Evolutionary conservation across 2,329 filamentous ascomycete genomes (phyloP).

Genomic region (Fonsecaea pedrosoi): DNA sequence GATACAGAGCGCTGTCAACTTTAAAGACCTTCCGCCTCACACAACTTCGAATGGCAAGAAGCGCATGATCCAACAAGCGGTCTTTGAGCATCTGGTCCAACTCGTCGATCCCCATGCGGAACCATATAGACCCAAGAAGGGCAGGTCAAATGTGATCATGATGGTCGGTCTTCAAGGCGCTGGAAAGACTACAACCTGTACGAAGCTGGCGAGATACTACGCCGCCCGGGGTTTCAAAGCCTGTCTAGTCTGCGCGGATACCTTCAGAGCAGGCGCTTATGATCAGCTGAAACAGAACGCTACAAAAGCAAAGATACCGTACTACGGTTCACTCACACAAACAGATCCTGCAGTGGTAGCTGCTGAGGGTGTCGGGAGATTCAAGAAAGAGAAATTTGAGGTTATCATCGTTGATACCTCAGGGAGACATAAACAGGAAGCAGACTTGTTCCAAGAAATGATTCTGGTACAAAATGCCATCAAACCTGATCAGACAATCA

Average conservation of each 20-base stretch:
- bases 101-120: conserved; percentile 95
- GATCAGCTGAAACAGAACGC: conserved; percentile 99
- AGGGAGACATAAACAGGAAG: conserved; percentile 91
- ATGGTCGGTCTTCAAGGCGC: conserved; percentile 98
- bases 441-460: conserved; percentile 97
- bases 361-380: conserved; percentile 95
- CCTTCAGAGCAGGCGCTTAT: conserved; percentile 96
- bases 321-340: conserved; percentile 95
- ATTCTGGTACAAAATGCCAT: conserved; percentile 92
- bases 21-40: conserved; percentile 86
- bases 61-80: conserved; percentile 94
- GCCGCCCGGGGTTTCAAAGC: conserved; percentile 90
- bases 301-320: conserved; percentile 97
- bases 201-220: conserved; percentile 94
- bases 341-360: conserved; percentile 94
- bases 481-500: conserved; percentile 92
- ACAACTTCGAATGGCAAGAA: conserved; percentile 84
- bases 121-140: conserved; percentile 96
- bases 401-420: conserved; percentile 99
- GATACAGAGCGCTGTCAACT: conserved; percentile 89
- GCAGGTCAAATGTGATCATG: conserved; percentile 97
- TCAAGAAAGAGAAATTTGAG: conserved; percentile 98
- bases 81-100: conserved; percentile 95
- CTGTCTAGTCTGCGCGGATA: conserved; percentile 95
- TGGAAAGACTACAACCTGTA: conserved; percentile 98